phyloP scores from a whole-genome alignment of 768 basidiomycete species.

The Suillus ampliporus region DNA sequence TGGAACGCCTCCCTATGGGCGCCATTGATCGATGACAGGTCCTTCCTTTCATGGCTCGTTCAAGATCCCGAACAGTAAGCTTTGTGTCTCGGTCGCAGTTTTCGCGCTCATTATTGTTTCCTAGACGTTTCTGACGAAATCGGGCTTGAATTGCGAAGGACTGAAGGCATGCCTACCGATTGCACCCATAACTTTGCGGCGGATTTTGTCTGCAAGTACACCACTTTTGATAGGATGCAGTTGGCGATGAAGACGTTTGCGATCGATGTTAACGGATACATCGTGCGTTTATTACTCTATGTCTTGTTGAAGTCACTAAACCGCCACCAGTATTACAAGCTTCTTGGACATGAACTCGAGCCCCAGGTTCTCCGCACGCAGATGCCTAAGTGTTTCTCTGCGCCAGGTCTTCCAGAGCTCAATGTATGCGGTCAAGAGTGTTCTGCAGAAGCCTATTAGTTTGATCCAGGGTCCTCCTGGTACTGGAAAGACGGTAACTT shows the following conservation, averaged over 20 bases:
- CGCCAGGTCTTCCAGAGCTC: conserved; percentile 95
- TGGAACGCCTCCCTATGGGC: conserved; percentile 99
- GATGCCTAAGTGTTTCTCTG: conserved; percentile 98
- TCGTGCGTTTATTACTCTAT: conserved; percentile 60
- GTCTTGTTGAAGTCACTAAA: conserved; percentile 11
- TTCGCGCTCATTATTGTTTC: conserved; percentile 17
- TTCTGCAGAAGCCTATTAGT: conserved; percentile 96
- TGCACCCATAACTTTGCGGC: conserved; percentile 94
- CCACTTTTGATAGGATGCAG: conserved; percentile 99
- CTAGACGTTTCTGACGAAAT: conserved; percentile 98
- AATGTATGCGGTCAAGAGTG: conserved; percentile 99
- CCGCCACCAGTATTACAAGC: conserved; percentile 91
- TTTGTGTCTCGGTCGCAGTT: not conserved
- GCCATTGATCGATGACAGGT: conserved; percentile 97
- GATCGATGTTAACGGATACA: conserved; percentile 98
- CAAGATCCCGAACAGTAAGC: conserved; percentile 97
- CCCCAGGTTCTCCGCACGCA: conserved; percentile 89
- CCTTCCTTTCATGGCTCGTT: conserved; percentile 99
- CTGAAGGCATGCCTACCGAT: conserved; percentile 93
- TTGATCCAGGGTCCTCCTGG: conserved; percentile 99
- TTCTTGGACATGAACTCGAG: conserved; percentile 96
- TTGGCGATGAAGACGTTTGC: conserved; percentile 99
- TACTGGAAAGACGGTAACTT: conserved; percentile 98
- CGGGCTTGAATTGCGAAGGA: conserved; percentile 86
- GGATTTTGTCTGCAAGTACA: conserved; percentile 99